Evolutionary conservation across 2,329 filamentous ascomycete species (phyloP), one percentile per base, ranked within the genome.

Genomic region (Pseudopithomyces chartarum): DNA sequence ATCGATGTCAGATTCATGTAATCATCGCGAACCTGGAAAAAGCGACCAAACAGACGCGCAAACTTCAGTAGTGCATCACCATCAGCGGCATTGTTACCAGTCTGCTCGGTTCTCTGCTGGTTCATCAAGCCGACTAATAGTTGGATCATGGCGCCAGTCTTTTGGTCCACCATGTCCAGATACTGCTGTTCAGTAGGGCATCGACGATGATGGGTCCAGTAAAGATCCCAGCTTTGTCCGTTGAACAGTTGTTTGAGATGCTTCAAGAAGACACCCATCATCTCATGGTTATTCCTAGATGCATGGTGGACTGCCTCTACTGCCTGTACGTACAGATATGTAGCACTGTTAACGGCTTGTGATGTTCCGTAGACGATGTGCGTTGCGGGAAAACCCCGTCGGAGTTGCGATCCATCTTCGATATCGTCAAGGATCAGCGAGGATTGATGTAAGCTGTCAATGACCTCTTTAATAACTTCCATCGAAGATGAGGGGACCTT

Each of bases 11-110:
- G 85, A 74, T 97, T 97, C 74, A 91, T 85, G 78, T 96, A 96
- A 81, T 97, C 93, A 79, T 92, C 90, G 64, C 89, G 86, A 76
- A 95, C 92, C 76, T 95, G 91, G 80, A 91, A 95, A 71, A 92
- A 86, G 55, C 92, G 85, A 17, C 91, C 91, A 56, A 94, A 84
- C 34, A 91, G 17, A 3, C 26, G 43, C n/a, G 38, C 38, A 10
- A 44, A 44, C 15, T n/a, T 44, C 6, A 44, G 19, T 2, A 44
- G 40, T 6, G 15, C 40, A 2, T 44, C 19, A 20, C 20, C 20
- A n/a, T 44, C 15, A 17, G 17, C 23, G 6, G 23, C 23, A 32
- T 19, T 40, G 15, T 36, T 13, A 13, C 34, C 34, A 36, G 34
- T 13, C 34, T 36, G 6, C 34, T 36, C 15, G 6, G 15, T n/a